Evolutionary conservation across 164 flowering plant species (phyloP).

Genomic region (Platanus orientalis): DNA sequence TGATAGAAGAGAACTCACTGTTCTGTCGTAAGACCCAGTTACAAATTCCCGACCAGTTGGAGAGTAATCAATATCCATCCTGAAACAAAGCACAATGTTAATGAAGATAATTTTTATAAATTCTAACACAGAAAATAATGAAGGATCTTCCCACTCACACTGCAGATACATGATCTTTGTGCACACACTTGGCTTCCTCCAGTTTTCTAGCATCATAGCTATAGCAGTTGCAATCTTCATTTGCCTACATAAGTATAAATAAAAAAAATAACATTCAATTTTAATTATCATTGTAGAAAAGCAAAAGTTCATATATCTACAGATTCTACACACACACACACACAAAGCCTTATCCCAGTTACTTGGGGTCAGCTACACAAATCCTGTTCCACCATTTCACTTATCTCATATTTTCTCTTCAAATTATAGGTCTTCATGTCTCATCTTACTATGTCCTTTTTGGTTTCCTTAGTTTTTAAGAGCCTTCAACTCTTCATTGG

Average conservation of each 20-base stretch:
- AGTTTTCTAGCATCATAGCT: slow-evolving; percentile 80
- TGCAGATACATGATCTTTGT: slow-evolving; percentile 90
- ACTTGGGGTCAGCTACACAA: too few relatives aligned
- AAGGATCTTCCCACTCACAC: slow-evolving; percentile 57
- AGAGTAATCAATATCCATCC: slow-evolving; percentile 97
- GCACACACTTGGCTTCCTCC: slow-evolving; percentile 85
- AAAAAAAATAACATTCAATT: too few relatives aligned
- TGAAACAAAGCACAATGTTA: slow-evolving; percentile 20
- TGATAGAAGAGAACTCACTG: slow-evolving; percentile 47
- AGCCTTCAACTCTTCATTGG: too few relatives aligned
- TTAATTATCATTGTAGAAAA: too few relatives aligned
- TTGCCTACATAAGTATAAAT: slow-evolving; percentile 50
- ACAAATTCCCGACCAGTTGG: slow-evolving; percentile 98
- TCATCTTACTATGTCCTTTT: too few relatives aligned
- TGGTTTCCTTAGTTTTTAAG: too few relatives aligned
- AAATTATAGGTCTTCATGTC: too few relatives aligned
- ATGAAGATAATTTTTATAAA: not conserved
- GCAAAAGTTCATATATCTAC: too few relatives aligned
- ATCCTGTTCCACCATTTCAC: too few relatives aligned
- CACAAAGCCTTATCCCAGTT: too few relatives aligned
- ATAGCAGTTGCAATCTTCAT: slow-evolving; percentile 93
- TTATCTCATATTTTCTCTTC: too few relatives aligned
- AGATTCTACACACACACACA: too few relatives aligned
- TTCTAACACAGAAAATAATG: not conserved
- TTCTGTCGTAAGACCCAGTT: slow-evolving; percentile 94